Conservation (phyloP, 257 asterid genomes). For the Jasminum sambac region DNA sequence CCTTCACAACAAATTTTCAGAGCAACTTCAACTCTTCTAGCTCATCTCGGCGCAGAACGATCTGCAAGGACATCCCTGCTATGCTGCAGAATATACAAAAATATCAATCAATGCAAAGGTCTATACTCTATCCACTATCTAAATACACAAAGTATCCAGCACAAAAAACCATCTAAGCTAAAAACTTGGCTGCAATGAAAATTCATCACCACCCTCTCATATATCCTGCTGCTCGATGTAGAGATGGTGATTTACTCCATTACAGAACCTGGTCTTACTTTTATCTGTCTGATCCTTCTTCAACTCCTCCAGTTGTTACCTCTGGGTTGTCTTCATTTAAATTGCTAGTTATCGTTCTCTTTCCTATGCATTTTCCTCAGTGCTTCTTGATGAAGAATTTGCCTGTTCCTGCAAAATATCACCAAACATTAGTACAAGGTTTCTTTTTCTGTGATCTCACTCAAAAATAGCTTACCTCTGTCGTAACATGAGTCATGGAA, state of each 20-base stretch:
- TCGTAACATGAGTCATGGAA: neutral
- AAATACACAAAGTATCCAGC: neutral
- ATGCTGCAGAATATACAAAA: neutral
- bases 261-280: neutral
- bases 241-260: neutral
- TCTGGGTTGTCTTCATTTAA: neutral
- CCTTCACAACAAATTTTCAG: neutral
- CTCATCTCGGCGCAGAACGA: neutral
- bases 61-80: neutral
- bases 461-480: neutral
- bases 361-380: neutral
- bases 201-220: neutral
- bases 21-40: neutral
- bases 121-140: neutral
- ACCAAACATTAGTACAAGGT: neutral
- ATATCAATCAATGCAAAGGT: neutral
- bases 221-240: too few relatives aligned
- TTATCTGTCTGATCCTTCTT: neutral
- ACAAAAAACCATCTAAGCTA: neutral
- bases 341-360: neutral
- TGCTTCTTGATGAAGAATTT: slow-evolving; percentile 1
- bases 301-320: neutral
- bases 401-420: neutral
- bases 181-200: neutral
- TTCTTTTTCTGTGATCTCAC: neutral